phyloP scores from a whole-genome alignment of 2,329 filamentous ascomycete genomes.

The Rhynchosporium graminicola region DNA sequence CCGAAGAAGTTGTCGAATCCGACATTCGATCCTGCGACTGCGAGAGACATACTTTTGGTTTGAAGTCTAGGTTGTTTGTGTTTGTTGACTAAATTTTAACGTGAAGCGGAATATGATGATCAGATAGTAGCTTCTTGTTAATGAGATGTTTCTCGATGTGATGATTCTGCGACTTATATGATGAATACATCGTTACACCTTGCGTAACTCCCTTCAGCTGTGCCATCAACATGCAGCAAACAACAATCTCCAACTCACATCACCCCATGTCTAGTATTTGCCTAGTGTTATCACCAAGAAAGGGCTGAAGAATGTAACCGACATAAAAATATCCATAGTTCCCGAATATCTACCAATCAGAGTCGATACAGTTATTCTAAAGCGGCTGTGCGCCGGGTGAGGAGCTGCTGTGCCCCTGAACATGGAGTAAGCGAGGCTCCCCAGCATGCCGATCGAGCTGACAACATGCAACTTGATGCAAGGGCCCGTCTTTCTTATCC shows the following conservation, averaged over 20 bases:
- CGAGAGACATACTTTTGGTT: slow-evolving; percentile 16
- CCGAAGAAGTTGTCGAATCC: slow-evolving; percentile 3
- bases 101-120: neutral
- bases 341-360: neutral
- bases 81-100: too few relatives aligned
- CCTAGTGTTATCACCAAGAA: neutral
- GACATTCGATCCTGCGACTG: slow-evolving; percentile 10
- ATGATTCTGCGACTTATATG: neutral
- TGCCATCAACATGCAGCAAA: neutral
- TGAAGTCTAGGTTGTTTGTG: neutral
- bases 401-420: neutral
- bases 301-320: slow-evolving; percentile 1
- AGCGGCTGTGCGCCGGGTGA: neutral
- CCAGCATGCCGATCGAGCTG: neutral
- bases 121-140: neutral
- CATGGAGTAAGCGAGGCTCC: neutral
- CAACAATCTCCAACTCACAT: neutral
- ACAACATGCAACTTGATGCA: neutral
- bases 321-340: neutral
- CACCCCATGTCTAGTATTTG: neutral
- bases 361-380: neutral
- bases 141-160: neutral
- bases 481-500: too few relatives aligned
- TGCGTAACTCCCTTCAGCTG: neutral
- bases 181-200: neutral